Conservation (phyloP, 2,329 filamentous ascomycete species). For the Sclerotinia subarctica region DNA sequence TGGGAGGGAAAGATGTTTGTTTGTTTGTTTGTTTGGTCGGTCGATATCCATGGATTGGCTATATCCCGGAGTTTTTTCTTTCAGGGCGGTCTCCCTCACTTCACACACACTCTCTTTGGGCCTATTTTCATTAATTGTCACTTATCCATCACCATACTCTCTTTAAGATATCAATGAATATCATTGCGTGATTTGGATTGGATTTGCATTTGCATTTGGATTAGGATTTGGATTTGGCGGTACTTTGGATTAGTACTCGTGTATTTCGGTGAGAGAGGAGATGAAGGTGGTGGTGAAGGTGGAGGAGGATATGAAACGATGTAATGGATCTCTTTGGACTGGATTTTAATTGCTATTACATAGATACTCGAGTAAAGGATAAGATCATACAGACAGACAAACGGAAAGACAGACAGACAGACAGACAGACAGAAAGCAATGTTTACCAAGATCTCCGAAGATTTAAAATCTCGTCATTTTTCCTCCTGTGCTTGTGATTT, state of each 20-base stretch:
- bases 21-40: neutral
- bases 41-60: conserved; percentile 17
- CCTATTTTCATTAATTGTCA: conserved; percentile 7
- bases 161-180: conserved; percentile 5
- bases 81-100: neutral
- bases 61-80: conserved; percentile 17
- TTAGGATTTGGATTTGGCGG: neutral
- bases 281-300: neutral
- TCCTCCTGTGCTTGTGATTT: too few relatives aligned
- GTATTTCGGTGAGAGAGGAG: neutral
- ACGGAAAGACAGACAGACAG: neutral
- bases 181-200: conserved; percentile 2
- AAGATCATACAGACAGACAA: conserved; percentile 3
- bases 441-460: neutral
- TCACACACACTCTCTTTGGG: conserved; percentile 5
- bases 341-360: neutral
- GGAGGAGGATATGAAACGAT: neutral
- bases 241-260: neutral
- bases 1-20: conserved; percentile 8
- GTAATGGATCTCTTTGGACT: neutral
- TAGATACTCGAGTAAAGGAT: neutral
- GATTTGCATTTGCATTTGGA: too few relatives aligned
- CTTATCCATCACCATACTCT: neutral
- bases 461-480: neutral
- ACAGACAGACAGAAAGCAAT: neutral